Percentiles rank a stretch among this genome's conserved stretches.
These are phyloP conservation scores for Kalaharituber pfeilii DNA, from an alignment of 2,329 filamentous ascomycete genomes.

Conservation along the genomic window DNA sequence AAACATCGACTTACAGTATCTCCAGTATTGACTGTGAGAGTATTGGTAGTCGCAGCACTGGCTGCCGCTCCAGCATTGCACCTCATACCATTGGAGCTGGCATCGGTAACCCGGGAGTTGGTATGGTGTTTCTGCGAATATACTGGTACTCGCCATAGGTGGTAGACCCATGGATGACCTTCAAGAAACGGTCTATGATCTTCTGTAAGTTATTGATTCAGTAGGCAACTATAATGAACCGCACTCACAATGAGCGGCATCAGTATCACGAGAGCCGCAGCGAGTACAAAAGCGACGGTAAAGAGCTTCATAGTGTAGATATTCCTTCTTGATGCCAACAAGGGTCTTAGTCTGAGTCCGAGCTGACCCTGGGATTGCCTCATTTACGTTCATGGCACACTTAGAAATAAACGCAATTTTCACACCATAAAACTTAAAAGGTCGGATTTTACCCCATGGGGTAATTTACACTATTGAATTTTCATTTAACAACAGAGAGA, in stretches of 20 bases:
- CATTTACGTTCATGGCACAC: too few relatives aligned
- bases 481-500: too few relatives aligned
- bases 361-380: too few relatives aligned
- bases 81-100: slow-evolving; percentile 28
- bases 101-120: slow-evolving; percentile 30
- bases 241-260: slow-evolving; percentile 12
- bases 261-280: slow-evolving; percentile 10
- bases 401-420: too few relatives aligned
- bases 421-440: too few relatives aligned
- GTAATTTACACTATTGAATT: too few relatives aligned
- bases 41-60: slow-evolving; percentile 27
- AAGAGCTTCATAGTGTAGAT: slow-evolving; percentile 12
- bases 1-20: slow-evolving; percentile 23
- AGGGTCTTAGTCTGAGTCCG: too few relatives aligned
- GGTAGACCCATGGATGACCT: slow-evolving; percentile 31
- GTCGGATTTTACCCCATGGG: too few relatives aligned
- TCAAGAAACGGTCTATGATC: slow-evolving; percentile 27
- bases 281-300: slow-evolving; percentile 7
- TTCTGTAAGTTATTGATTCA: slow-evolving; percentile 12
- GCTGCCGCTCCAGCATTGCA: slow-evolving; percentile 31
- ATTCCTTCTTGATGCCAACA: too few relatives aligned
- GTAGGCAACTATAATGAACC: neutral
- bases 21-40: slow-evolving; percentile 27
- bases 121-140: slow-evolving; percentile 30
- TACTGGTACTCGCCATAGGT: slow-evolving; percentile 32